A percentile compares a stretch with the other conserved stretches of the same genome.
Conservation (phyloP, 768 basidiomycete species). For the Naematelia aurantialba region DNA sequence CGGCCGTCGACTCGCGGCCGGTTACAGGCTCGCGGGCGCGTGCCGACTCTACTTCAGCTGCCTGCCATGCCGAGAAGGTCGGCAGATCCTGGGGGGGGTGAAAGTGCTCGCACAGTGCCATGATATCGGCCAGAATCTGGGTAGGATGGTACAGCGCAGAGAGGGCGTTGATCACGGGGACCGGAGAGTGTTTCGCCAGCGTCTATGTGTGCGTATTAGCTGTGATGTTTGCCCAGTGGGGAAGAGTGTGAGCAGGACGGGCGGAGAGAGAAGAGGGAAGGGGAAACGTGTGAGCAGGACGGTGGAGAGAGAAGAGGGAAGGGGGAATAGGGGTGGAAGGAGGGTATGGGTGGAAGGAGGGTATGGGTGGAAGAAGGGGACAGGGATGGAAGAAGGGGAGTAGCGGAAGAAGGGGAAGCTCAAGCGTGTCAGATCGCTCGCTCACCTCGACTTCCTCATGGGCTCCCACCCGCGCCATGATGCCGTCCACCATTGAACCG, state of each 20-base stretch:
- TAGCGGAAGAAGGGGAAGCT: not conserved
- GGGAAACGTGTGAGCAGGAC: too few relatives aligned
- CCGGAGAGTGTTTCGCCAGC: conserved; percentile 80
- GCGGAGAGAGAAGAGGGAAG: too few relatives aligned
- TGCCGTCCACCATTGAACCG: conserved; percentile 91
- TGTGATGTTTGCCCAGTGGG: too few relatives aligned
- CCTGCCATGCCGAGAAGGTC: conserved; percentile 55
- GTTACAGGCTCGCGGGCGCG: too few relatives aligned
- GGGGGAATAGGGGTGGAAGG: not conserved
- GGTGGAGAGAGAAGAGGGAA: not conserved
- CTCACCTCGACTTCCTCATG: conserved; percentile 88
- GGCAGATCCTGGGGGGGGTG: conserved; percentile 37
- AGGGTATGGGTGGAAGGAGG: not conserved
- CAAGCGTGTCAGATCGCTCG: not conserved
- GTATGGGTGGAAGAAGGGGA: conserved; percentile 1
- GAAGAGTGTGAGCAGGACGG: too few relatives aligned
- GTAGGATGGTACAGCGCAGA: conserved; percentile 96
- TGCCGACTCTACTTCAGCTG: too few relatives aligned
- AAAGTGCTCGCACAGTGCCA: conserved; percentile 73
- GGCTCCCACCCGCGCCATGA: conserved; percentile 91
- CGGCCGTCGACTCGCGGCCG: too few relatives aligned
- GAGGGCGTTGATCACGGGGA: conserved; percentile 93
- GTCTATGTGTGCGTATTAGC: conserved; percentile 60
- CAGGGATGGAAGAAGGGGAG: not conserved
- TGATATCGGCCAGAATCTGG: conserved; percentile 85